Evolutionary conservation across 2,329 filamentous ascomycete species (phyloP), one percentile per base, ranked within the genome.

Genomic region (Colletotrichum tabaci): DNA sequence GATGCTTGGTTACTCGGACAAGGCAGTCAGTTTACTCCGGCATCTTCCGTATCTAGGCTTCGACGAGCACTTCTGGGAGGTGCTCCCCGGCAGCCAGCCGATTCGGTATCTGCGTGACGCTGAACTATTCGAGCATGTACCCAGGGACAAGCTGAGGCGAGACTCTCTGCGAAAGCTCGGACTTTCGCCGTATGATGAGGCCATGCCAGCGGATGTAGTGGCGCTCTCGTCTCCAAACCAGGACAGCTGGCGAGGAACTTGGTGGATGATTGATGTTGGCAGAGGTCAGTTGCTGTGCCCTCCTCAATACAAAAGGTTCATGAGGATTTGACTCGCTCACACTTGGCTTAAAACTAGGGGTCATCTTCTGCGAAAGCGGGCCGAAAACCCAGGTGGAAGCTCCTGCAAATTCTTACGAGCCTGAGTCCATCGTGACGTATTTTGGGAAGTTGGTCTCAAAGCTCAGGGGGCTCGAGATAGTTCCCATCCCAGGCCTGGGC

Each of bases 31-130:
- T 49, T 23, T 67, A 15, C 50, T 67, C 35, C 57, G 66, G 5
- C 66, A 67, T 23, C 50, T 67, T n/a, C 66, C 66, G 10, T 67
- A 67, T 40, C 40, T 67, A 23, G 47, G 49, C 30, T n/a, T 40
- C 55, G 55, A 66, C 55, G 64, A 66, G 55, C 13, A 60, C 55
- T 47, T 52, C 10, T 66, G 64, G 58, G 58, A 68, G 52, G 40
- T 68, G 40, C 40, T 56, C 44, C 40, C 23, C 8, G 60, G 44
- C 58, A 64, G 49, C 44, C 30, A 18, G 9, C 52, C 66, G 26
- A 63, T 64, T 13, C 60, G 58, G 10, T 68, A 68, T n/a, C 66
- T 60, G 18, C 55, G 64, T 35, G 55, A 66, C 38, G 35, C 64
- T 18, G 26, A 60, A 26, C 44, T n/a, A 12, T 66, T 18, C 21